Percentiles rank a stretch among this genome's conserved stretches.
Conservation (phyloP, 805 yeast species). For the Metschnikowia borealis region DNA sequence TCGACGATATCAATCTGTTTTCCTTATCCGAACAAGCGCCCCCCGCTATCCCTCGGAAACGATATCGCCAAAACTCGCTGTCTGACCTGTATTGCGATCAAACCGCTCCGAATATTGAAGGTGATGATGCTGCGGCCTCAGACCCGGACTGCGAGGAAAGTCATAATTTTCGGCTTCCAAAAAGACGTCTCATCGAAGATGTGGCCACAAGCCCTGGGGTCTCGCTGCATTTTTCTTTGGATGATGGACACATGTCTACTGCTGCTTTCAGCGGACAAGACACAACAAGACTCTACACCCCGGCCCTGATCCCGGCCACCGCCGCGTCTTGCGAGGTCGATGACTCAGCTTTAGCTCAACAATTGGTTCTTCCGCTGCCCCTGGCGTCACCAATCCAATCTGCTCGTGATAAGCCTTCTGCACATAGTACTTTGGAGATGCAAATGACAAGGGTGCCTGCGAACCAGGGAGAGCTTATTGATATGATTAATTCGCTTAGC, state of each 20-base stretch:
- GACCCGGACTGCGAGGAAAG: background rate
- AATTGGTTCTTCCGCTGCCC: slow-evolving; percentile 65
- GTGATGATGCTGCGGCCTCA: background rate
- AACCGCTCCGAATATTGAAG: slow-evolving; percentile 17
- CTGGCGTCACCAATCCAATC: slow-evolving; percentile 53
- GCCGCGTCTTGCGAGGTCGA: background rate
- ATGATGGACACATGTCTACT: background rate
- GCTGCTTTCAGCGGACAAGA: background rate
- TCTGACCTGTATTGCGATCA: slow-evolving; percentile 15
- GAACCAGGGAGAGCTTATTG: slow-evolving; percentile 37
- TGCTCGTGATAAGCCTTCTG: slow-evolving; percentile 21
- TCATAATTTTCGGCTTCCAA: slow-evolving; percentile 25
- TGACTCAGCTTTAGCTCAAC: slow-evolving; percentile 21
- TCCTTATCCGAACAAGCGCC: slow-evolving; percentile 16
- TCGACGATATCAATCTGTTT: slow-evolving; percentile 25
- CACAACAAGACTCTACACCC: background rate
- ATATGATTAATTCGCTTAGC: slow-evolving; percentile 33
- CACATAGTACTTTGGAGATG: slow-evolving; percentile 18
- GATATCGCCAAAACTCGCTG: slow-evolving; percentile 20
- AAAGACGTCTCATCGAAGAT: slow-evolving; percentile 28
- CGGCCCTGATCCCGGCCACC: background rate
- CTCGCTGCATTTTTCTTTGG: background rate
- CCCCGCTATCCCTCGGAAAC: slow-evolving; percentile 18
- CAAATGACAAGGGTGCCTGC: slow-evolving; percentile 15
- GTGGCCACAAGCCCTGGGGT: background rate